Conservation (phyloP, 1,284 basidiomycete species). For the Lentinus polychrous region DNA sequence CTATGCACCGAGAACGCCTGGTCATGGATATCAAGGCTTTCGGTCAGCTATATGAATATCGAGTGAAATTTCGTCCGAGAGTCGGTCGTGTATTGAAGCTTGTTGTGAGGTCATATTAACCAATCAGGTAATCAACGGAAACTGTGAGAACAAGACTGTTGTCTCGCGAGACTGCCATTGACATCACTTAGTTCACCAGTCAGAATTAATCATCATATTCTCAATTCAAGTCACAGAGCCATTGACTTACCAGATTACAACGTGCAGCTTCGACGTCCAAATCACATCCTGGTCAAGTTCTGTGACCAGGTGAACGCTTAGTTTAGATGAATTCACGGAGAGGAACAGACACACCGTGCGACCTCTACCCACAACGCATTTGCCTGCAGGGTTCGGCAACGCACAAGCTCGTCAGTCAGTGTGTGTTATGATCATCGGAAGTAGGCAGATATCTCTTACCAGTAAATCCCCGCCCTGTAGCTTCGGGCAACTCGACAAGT, state of each 20-base stretch:
- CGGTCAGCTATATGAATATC: neutral
- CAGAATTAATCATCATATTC: neutral
- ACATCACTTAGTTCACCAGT: slow-evolving; percentile 75
- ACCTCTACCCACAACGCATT: too few species aligned
- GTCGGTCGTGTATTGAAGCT: too few species aligned
- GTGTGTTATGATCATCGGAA: too few species aligned
- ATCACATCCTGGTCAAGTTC: slow-evolving; percentile 66
- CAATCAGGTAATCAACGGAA: slow-evolving; percentile 78
- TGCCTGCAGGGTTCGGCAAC: too few species aligned
- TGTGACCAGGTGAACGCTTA: too few species aligned
- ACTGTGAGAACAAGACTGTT: slow-evolving; percentile 65
- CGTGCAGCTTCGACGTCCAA: slow-evolving; percentile 69
- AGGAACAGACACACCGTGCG: too few species aligned
- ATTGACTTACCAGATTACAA: slow-evolving; percentile 68
- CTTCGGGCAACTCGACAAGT: too few species aligned
- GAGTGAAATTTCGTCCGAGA: neutral
- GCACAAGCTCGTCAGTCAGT: too few species aligned
- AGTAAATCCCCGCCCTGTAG: too few species aligned
- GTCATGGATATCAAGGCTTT: slow-evolving; percentile 7
- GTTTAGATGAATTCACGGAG: too few species aligned
- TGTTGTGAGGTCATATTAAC: slow-evolving; percentile 59
- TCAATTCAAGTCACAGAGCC: neutral
- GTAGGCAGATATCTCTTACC: too few species aligned
- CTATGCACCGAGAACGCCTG: slow-evolving; percentile 29
- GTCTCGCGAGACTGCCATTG: slow-evolving; percentile 63